Conservation (phyloP, 805 yeast genomes). For the Kluyveromyces siamensis region DNA sequence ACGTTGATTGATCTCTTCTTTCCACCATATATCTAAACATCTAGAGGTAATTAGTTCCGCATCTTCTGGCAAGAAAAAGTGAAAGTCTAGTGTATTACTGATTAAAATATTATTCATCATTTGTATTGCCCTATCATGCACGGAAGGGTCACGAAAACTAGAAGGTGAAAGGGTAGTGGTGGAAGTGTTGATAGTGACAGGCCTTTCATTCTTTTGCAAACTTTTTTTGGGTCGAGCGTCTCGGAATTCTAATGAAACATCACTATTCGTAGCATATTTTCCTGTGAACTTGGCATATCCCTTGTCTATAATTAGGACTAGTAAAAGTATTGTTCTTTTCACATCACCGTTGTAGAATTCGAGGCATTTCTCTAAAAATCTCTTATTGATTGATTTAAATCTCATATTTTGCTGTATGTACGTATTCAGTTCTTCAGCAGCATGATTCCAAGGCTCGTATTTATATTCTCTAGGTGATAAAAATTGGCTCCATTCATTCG, state of each 20-base stretch:
- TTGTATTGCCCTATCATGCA: slow-evolving; percentile 7
- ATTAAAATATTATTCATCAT: slow-evolving; percentile 13
- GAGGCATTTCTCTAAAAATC: slow-evolving; percentile 33
- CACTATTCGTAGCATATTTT: neutral
- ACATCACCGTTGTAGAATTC: slow-evolving; percentile 38
- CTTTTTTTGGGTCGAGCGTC: neutral
- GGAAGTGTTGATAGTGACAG: neutral
- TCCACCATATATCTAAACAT: slow-evolving; percentile 55
- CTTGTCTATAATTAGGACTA: slow-evolving; percentile 28
- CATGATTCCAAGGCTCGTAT: slow-evolving; percentile 17
- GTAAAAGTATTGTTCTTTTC: slow-evolving; percentile 29
- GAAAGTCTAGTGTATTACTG: slow-evolving; percentile 42
- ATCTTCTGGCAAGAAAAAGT: slow-evolving; percentile 38
- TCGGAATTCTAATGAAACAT: neutral
- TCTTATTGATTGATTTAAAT: slow-evolving; percentile 30
- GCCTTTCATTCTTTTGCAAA: neutral
- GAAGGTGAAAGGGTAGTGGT: neutral
- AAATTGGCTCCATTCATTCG: neutral
- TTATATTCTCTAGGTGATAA: slow-evolving; percentile 5
- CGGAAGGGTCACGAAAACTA: slow-evolving; percentile 7
- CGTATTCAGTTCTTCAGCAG: slow-evolving; percentile 28
- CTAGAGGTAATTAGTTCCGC: slow-evolving; percentile 34
- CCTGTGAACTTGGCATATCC: slow-evolving; percentile 22
- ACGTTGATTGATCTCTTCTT: slow-evolving; percentile 38
- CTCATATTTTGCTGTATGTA: slow-evolving; percentile 28